Conservation (phyloP, 495 filamentous ascomycete genomes). For the Lepidopterella palustris region DNA sequence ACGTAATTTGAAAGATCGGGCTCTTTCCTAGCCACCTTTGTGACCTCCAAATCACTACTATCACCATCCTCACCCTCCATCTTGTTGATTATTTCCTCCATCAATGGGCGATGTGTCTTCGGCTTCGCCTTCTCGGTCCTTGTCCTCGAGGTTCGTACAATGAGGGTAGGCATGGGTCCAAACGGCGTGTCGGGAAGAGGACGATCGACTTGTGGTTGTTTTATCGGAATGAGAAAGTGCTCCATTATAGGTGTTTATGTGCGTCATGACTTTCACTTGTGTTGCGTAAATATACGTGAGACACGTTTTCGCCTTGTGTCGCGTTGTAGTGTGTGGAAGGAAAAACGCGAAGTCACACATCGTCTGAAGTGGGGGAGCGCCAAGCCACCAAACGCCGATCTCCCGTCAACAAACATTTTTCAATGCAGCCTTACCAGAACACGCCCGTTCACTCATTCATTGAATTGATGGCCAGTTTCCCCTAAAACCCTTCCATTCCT, state of each 20-base stretch:
- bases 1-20: constrained; percentile 18
- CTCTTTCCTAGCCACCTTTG: constrained; percentile 3
- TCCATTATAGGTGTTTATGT: too few relatives aligned
- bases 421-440: neutral
- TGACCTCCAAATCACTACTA: constrained; percentile 16
- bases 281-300: too few relatives aligned
- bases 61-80: constrained; percentile 1
- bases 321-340: too few relatives aligned
- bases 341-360: neutral
- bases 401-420: neutral
- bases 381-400: neutral
- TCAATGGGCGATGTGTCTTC: neutral
- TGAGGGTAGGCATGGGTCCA: neutral
- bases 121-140: neutral
- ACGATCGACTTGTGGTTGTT: neutral
- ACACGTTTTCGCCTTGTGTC: too few relatives aligned
- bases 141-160: neutral
- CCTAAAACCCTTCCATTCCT: neutral
- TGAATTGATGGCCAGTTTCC: neutral
- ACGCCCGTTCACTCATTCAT: neutral
- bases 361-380: neutral
- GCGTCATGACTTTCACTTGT: too few relatives aligned
- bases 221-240: too few relatives aligned
- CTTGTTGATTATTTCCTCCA: neutral
- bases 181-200: neutral